phyloP scores from a whole-genome alignment of 2,329 filamentous ascomycete species.

The Fonsecaea nubica region DNA sequence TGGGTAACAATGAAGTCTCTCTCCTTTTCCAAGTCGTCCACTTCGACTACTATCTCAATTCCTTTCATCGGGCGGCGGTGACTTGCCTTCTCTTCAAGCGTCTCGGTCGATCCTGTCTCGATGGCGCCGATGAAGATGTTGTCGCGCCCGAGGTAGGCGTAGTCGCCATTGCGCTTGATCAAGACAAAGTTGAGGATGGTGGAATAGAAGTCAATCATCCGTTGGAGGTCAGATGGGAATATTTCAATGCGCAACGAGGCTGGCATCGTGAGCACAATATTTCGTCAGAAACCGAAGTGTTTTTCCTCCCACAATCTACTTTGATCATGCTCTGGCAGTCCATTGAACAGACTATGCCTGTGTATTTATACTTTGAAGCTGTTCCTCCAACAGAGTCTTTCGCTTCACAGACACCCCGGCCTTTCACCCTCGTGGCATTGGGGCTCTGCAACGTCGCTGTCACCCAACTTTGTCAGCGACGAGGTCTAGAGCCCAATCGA shows the following conservation, averaged over 20 bases:
- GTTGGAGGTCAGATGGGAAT: conserved; percentile 30
- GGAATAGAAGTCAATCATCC: conserved; percentile 31
- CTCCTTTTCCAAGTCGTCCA: conserved; percentile 33
- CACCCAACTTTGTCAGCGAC: conserved; percentile 18
- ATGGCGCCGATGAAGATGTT: conserved; percentile 33
- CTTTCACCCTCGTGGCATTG: not conserved
- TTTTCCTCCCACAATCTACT: not conserved
- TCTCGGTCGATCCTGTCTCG: conserved; percentile 20
- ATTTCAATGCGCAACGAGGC: conserved; percentile 34
- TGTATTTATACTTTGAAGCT: not conserved
- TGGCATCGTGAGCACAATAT: conserved; percentile 22
- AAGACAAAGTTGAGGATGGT: conserved; percentile 31
- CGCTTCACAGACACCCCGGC: not conserved
- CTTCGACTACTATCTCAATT: conserved; percentile 35
- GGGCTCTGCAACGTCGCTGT: not conserved
- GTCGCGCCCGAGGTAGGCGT: conserved; percentile 32
- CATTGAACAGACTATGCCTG: no score
- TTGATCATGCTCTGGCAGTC: not conserved
- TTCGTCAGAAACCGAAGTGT: not conserved
- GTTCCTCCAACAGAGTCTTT: not conserved
- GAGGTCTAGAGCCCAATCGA: conserved; percentile 10
- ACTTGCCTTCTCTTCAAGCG: conserved; percentile 23
- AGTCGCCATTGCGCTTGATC: conserved; percentile 28
- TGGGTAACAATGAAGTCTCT: conserved; percentile 28
- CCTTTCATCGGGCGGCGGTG: conserved; percentile 27